A percentile compares a stretch with the other conserved stretches of the same genome.
phyloP scores from a whole-genome alignment of 2,329 filamentous ascomycete species.

The Penicillium frequentans region DNA sequence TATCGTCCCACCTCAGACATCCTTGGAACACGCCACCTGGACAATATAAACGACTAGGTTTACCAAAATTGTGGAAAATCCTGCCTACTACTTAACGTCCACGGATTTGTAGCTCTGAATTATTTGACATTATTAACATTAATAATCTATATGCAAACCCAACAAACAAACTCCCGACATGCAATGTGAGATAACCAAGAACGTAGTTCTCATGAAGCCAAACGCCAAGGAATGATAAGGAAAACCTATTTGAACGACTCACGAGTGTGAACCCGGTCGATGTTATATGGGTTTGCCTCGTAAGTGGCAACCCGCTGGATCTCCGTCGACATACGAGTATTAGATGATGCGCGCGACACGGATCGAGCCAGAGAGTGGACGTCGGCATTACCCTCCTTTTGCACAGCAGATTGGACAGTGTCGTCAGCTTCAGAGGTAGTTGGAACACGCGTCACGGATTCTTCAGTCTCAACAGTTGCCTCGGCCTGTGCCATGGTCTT shows the following conservation, averaged over 20 bases:
- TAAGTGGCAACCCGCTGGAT: conserved; percentile 19
- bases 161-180: conserved; percentile 7
- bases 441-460: not conserved
- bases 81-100: too few species aligned
- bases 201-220: not conserved
- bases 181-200: conserved; percentile 1
- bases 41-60: too few species aligned
- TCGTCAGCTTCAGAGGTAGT: not conserved
- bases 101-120: not conserved
- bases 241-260: conserved; percentile 19
- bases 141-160: not conserved
- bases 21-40: too few species aligned
- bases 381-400: conserved; percentile 17
- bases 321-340: not conserved
- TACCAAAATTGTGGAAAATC: too few species aligned
- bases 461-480: not conserved
- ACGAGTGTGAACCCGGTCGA: conserved; percentile 20
- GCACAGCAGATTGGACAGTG: not conserved
- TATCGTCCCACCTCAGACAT: too few species aligned
- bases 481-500: not conserved
- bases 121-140: not conserved
- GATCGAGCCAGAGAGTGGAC: conserved; percentile 11
- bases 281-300: conserved; percentile 19
- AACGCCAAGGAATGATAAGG: not conserved
- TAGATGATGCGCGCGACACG: conserved; percentile 7